A percentile compares a stretch with the other conserved stretches of the same genome.
phyloP scores from a whole-genome alignment of 306 rosid species.

The Quercus engelmannii region DNA sequence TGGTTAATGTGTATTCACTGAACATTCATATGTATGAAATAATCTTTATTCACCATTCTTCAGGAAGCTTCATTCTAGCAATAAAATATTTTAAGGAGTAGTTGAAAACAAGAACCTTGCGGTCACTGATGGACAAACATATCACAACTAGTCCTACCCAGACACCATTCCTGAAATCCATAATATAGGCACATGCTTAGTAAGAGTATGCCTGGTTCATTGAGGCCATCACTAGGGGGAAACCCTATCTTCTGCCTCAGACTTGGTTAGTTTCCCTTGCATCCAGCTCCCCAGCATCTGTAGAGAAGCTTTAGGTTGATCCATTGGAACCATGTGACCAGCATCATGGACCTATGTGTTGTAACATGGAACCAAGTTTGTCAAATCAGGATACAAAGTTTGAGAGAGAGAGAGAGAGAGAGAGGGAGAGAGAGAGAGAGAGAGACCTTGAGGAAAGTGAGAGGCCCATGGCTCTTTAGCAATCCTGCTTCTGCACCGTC shows the following conservation, averaged over 20 bases:
- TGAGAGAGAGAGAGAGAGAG: not conserved
- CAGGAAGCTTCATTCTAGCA: not conserved
- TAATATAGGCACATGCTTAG: constrained; percentile 3
- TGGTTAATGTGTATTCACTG: not conserved
- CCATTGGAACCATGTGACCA: constrained; percentile 96
- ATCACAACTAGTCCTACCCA: not conserved
- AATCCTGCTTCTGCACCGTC: constrained; percentile 71
- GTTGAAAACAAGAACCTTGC: not conserved
- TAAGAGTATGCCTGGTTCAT: constrained; percentile 7
- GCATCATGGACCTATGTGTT: constrained; percentile 61
- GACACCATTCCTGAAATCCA: not conserved
- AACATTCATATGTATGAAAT: not conserved
- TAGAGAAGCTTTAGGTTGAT: constrained; percentile 82
- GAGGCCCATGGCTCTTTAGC: constrained; percentile 73
- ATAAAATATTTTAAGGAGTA: not conserved
- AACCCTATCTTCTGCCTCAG: constrained; percentile 21
- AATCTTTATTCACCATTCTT: not conserved
- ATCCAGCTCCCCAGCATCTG: constrained; percentile 74
- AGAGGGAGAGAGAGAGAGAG: not conserved
- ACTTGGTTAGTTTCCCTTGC: constrained; percentile 56
- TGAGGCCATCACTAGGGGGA: constrained; percentile 38
- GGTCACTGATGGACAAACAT: not conserved
- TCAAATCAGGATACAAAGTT: constrained; percentile 8
- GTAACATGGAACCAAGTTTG: constrained; percentile 2
- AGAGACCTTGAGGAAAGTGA: constrained; percentile 74